Evolutionary conservation across 768 basidiomycete species (phyloP), one percentile per base, ranked within the genome.

Genomic region (Galerina sulciceps): DNA sequence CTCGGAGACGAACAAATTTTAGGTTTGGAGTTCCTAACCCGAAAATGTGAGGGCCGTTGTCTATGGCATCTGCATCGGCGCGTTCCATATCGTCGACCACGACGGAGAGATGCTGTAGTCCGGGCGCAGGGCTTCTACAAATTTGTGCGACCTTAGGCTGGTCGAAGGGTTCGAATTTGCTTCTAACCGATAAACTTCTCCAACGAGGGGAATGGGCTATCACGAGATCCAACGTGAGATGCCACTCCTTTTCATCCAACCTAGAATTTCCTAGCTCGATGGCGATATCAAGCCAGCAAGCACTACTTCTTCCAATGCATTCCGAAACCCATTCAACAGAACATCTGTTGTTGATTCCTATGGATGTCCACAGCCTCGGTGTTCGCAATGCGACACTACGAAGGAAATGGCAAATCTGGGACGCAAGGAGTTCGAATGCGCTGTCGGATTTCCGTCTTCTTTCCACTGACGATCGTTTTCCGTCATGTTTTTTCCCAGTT

Each of bases 1-100:
- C 81, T 6, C 79, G 74, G 23, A 84, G 75, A 8, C 80, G 76
- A 11, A 82, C 64, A 41, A 78, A 77, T 14, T 65, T 61, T 11
- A 83, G 68, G 17, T 63, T 64, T 6, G 73, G 68, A 3, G 71
- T 67, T 2, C 70, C 72, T 13, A 60, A 57, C 11, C 63, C 64
- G 57, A 79, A 68, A 10, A 76, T 67, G 38, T 66, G 61, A 20
- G 69, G 71, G 43, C 65, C 59, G n/a, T 62, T 53, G n/a, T 65
- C 62, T 8, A 68, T 53, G 9, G 55, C 40, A 23, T 26, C 53
- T 17, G 42, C 41, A 37, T 65, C 57, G 6, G 59, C 48, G 14
- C 60, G 47, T 44, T 74, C 72, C 4, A 71, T 63, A 36, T 72
- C 70, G 17, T 75, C 65, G 36, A 80, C 68, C 43, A 68, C 67